Base-by-base conservation (phyloP, 1,284 basidiomycete species). In the Papiliotrema terrestris region DNA sequence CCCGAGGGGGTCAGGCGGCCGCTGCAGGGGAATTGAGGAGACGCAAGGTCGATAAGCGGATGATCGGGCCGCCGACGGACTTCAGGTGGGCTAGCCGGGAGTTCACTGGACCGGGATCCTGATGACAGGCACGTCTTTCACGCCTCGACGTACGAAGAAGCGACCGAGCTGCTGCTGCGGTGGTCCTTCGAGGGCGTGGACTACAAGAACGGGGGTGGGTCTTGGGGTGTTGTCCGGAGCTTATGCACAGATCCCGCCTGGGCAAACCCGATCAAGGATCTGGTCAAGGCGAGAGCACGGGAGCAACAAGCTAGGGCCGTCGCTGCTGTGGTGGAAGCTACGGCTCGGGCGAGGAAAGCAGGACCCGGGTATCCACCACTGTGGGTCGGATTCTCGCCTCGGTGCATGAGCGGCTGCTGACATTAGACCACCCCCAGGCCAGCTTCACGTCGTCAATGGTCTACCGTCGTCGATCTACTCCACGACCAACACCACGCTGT, bases 161-260 rank as follows among this genome's bases (percentile, higher is more conserved):
- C 91, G 29, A 89, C 91, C 71, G 91, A 88, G 32, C 82, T 97
- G 55, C 83, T 97, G 51, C 86, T 84, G 62, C 82, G 91, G 58
- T 96, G 94, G 93, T 87, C 89, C 36, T 86, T 88, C 45, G 92
- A 97, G 75, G 88, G 91, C 36, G 78, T 93, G 68, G 91, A 91
- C 13, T 57, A 64, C 58, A 97, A 96, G 78, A 78, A 94, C 43
- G 89, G 88, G 78, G 88, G 91, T 91, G 64, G 14, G 51, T 15
- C 8, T 32, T 32, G 11, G 11, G 29, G 29, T 32, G 29, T 6
- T 32, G 6, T 11, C 6, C 6, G 5, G 29, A 32, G 29, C 29
- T 32, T 6, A 32, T 32, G 29, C 9, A 6, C 44, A 93, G 91
- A 93, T 80, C 89, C 89, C 60, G 83, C 82, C 46, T 96, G 93